Base-by-base conservation (phyloP, 345 rosid species). In the Citrus sp. region DNA sequence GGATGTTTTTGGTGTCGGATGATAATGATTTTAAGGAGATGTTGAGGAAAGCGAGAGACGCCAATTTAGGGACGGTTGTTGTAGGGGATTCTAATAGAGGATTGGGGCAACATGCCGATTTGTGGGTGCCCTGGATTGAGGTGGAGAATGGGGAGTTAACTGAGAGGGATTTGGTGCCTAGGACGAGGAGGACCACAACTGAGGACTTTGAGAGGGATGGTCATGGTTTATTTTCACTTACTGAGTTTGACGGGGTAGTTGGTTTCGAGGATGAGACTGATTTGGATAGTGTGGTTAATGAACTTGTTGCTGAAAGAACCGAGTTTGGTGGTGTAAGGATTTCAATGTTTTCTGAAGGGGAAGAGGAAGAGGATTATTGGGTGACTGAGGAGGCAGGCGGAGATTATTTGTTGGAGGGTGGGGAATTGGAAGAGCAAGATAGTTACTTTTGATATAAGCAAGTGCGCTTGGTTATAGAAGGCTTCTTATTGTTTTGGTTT, bases 41-140 rank as follows among this genome's bases (percentile, higher is more conserved):
- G 92, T 80, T 92, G 85, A 89, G 90, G 88, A 93, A 86, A 82
- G 97, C 98, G 0, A 89, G 86, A 78, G 96, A 91, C 80, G 89
- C 89, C 6, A 85, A 89, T 83, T 86, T 95, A 75, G 90, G 95
- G 85, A 95, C 97, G 3, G 85, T 95, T 60, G 97, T 93, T 77
- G 90, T 95, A 7, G 94, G 98, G 30, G 99, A 93, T 78, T 67
- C 79, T 67, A 90, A 87, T 62, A 84, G 92, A 59, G 94, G 87
- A 19, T 79, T 92, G 73, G 99, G 97, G 27, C 51, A 92, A 78
- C 87, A 89, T 59, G 97, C 97, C 0, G 98, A 92, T 84, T 83
- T 92, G 88, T 95, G 98, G 98, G 91, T 93, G 40, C 94, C 97
- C 1, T 95, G 98, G 99, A 80, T 63, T 73, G 94, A 84, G 67